Evolutionary conservation across 2,329 filamentous ascomycete species (phyloP), one percentile per base, ranked within the genome.

Genomic region (Neurospora sp.): DNA sequence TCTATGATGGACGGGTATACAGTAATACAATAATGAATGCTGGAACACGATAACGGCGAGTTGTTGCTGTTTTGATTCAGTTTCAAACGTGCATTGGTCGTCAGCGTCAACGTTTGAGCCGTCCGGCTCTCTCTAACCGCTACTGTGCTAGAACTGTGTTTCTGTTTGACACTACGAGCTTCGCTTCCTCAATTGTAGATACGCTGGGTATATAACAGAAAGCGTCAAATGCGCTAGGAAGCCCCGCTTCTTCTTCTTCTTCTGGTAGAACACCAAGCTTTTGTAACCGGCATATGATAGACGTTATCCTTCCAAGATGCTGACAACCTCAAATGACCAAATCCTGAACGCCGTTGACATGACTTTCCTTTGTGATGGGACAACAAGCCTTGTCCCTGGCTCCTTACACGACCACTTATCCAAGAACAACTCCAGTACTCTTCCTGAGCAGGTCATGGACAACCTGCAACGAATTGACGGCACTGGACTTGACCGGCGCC

Each of bases 371-470:
- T 36, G 6, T 6, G 28, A 62, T 8, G 23, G 11, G 43, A 58
- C 46, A 58, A 62, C 52, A 28, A 43, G 42, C 52, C 28, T 4
- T 36, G 15, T 17, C 52, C 15, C 52, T 28, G 46, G 15, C 42
- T 43, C 42, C 43, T 52, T 52, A 19, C 5, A 33, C 23, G 28
- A 62, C 15, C 52, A 36, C 52, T 67, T 74, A 83, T 68, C 74
- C 76, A 73, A 89, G 76, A 68, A 81, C 78, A 68, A 89, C 73
- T 0, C 87, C 86, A 7, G 80, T 80, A 71, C 86, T 83, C 46
- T 79, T 79, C 72, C 81, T 81, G n/a, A 89, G 78, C 13, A 87
- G 79, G 71, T 87, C 83, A 2, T 83, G 86, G 66, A 89, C 76
- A 0, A 88, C 85, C 69, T 81, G 78, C 66, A 90, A 76, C 5